A percentile compares a stretch with the other conserved stretches of the same genome.
phyloP scores from a whole-genome alignment of 495 filamentous ascomycete species.

The Tuber melanosporum region DNA sequence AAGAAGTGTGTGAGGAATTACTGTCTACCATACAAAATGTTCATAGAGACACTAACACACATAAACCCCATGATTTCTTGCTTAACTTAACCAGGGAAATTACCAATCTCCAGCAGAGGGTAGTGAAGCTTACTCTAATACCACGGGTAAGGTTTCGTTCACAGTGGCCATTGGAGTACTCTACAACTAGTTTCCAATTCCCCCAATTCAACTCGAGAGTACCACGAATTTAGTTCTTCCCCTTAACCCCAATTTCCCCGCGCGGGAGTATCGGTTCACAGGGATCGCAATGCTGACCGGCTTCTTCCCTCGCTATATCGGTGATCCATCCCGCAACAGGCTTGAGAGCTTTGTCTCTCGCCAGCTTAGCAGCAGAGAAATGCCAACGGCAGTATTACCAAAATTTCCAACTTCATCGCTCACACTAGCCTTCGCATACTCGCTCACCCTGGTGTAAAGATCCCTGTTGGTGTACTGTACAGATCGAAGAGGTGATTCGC shows the following conservation, averaged over 20 bases:
- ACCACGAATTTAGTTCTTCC: not conserved
- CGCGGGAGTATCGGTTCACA: conserved; percentile 55
- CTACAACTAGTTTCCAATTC: not conserved
- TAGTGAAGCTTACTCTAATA: too few species aligned
- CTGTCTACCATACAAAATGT: too few species aligned
- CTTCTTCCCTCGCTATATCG: conserved; percentile 67
- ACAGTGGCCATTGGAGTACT: too few species aligned
- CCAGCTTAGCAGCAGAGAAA: conserved; percentile 62
- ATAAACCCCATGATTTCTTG: too few species aligned
- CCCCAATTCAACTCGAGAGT: not conserved
- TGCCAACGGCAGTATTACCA: conserved; percentile 72
- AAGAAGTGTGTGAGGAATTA: too few species aligned
- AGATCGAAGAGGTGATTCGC: conserved; percentile 63
- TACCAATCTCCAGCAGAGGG: too few species aligned
- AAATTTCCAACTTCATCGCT: conserved; percentile 80
- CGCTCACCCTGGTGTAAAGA: conserved; percentile 60
- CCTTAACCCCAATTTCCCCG: conserved; percentile 20
- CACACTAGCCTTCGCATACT: conserved; percentile 59
- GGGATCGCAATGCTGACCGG: conserved; percentile 53
- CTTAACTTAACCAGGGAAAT: too few species aligned
- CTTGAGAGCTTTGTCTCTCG: conserved; percentile 46
- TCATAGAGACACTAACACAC: too few species aligned
- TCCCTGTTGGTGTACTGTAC: conserved; percentile 62
- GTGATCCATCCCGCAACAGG: conserved; percentile 63
- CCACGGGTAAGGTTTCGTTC: too few species aligned